Conservation (phyloP, 768 basidiomycete genomes). For the Hypsizygus marmoreus region DNA sequence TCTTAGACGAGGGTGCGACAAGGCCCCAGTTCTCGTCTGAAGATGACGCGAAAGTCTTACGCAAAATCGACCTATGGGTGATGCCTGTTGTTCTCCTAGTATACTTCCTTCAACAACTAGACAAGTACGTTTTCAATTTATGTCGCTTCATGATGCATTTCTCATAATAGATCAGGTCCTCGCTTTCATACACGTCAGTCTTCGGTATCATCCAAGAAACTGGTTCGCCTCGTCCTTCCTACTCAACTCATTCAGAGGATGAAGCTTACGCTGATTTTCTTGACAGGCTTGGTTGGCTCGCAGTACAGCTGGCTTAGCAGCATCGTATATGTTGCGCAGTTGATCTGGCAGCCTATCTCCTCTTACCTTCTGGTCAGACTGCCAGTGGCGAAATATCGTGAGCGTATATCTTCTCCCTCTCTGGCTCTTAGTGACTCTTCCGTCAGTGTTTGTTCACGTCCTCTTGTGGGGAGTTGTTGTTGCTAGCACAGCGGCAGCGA, state of each 20-base stretch:
- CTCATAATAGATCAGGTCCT: conserved; percentile 29
- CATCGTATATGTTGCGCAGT: conserved; percentile 46
- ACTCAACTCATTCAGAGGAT: not conserved
- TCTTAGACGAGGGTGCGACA: conserved; percentile 24
- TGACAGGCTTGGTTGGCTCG: conserved; percentile 33
- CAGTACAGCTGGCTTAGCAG: conserved; percentile 48
- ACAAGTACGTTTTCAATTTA: conserved; percentile 34
- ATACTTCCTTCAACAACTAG: conserved; percentile 45
- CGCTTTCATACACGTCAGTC: conserved; percentile 49
- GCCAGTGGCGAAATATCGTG: conserved; percentile 41
- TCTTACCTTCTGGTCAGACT: conserved; percentile 42
- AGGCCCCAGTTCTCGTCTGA: conserved; percentile 29
- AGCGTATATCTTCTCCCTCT: conserved; percentile 15
- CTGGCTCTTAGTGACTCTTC: no score
- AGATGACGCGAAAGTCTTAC: conserved; percentile 32
- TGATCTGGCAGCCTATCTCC: conserved; percentile 45
- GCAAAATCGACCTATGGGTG: conserved; percentile 42
- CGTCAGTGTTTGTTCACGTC: conserved; percentile 37
- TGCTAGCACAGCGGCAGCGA: conserved; percentile 38
- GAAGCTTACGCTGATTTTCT: not conserved
- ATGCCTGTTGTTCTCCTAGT: conserved; percentile 40
- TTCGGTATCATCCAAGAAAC: conserved; percentile 41
- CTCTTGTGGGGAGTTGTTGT: conserved; percentile 44
- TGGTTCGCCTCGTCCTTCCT: conserved; percentile 19
- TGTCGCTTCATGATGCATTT: not conserved